Conservation (phyloP, 2,329 filamentous ascomycete species). For the Aspergillus thermomutatus region DNA sequence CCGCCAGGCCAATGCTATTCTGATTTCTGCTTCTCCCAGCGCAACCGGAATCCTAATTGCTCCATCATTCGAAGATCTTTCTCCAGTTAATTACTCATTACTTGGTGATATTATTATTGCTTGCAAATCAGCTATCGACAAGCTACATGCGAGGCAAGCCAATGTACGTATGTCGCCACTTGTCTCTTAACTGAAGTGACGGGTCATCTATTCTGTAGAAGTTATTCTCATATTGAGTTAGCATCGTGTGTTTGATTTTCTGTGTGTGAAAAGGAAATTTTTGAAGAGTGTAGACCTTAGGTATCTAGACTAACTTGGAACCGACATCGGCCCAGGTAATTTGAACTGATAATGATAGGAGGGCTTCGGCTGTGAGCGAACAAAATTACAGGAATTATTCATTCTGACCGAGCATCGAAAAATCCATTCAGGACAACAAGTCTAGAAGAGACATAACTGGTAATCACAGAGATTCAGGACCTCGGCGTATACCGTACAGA, state of each 20-base stretch:
- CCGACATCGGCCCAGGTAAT: conserved; percentile 14
- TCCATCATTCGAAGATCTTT: conserved; percentile 10
- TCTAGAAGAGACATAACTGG: conserved; percentile 12
- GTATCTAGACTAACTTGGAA: background rate
- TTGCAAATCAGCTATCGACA: background rate
- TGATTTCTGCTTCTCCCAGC: conserved; percentile 1
- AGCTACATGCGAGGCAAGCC: background rate
- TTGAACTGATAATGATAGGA: background rate
- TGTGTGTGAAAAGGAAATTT: background rate
- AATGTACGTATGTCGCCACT: background rate
- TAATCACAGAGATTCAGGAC: conserved; percentile 9
- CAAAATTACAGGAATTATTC: background rate
- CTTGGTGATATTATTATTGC: conserved; percentile 1
- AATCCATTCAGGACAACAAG: background rate
- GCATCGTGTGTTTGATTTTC: background rate
- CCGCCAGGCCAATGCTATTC: background rate
- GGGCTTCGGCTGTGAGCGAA: too few relatives aligned
- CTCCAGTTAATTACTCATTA: conserved; percentile 14
- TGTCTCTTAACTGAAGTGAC: background rate
- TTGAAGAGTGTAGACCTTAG: background rate
- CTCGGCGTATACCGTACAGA: background rate
- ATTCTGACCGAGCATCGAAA: background rate
- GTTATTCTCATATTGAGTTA: background rate
- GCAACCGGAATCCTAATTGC: conserved; percentile 16
- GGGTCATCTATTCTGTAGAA: background rate